Base-by-base conservation (phyloP, 345 rosid species). In the Turritis glabra region DNA sequence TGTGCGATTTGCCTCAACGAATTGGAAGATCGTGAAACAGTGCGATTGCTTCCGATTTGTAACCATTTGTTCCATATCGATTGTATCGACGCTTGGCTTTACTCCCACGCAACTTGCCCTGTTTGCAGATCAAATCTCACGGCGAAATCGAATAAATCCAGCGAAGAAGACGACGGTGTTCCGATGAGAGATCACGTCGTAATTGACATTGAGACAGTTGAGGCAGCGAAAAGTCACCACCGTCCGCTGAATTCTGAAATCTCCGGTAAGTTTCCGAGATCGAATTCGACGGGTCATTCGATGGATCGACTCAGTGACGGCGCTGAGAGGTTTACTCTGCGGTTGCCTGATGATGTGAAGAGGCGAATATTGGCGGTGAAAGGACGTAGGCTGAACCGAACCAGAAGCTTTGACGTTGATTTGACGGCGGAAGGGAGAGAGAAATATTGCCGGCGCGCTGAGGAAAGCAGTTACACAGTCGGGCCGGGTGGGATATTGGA, bases 271-370 rank as follows among this genome's bases (percentile, higher is more conserved):
- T 81, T 83, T 53, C 81, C 86, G 10, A 74, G 84, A 46, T 87
- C 87, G 32, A 82, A 87, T 40, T 85, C 89, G 22, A 87, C 87
- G 12, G 89, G 89, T 5, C 91, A 87, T 71, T 87, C 86, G 47
- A 69, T 85, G 10, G 82, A 32, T 25, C 78, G 67, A 50, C 41
- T 72, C 0, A 54, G 81, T 32, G 80, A 56, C 46, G 75, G 46
- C 14, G 17, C 60, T 3, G 89, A 85, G 48, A 82, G 82, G 67
- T 81, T 72, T 43, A 84, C 87, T 4, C 71, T 87, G n/a, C 80
- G 80, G 57, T 78, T 87, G 64, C 85, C 91, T 5, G 89, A 80
- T 13, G 91, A 87, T 12, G 71, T 82, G 35, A 81, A 50, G 72
- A 75, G 33, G 54, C 48, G 80, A 12, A 44, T 77, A 19, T 71